phyloP scores from a whole-genome alignment of 768 basidiomycete species.

The Leccinum disarticulatum region DNA sequence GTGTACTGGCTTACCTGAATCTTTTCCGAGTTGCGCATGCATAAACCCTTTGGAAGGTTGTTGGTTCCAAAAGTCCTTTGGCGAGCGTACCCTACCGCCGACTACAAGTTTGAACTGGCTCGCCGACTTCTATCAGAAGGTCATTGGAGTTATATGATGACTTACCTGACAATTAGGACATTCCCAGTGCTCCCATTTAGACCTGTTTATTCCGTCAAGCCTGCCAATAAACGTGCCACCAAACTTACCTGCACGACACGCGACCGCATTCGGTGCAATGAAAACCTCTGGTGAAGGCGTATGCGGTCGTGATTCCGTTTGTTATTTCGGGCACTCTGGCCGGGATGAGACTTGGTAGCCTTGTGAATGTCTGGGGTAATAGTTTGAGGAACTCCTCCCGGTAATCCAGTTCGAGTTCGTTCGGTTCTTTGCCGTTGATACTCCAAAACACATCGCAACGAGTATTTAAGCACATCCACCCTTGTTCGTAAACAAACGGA shows the following conservation, averaged over 20 bases:
- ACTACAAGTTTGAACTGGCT: conserved; percentile 18
- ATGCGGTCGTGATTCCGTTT: conserved; percentile 48
- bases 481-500: conserved; percentile 52
- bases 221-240: not conserved
- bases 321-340: conserved; percentile 28
- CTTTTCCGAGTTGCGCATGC: conserved; percentile 30
- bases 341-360: conserved; percentile 42
- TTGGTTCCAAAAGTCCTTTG: conserved; percentile 42
- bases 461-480: conserved; percentile 66
- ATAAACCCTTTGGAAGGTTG: conserved; percentile 23
- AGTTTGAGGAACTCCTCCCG: conserved; percentile 46
- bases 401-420: conserved; percentile 48
- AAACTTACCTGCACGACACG: conserved; percentile 65
- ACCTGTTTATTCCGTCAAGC: conserved; percentile 39
- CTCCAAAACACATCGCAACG: conserved; percentile 59
- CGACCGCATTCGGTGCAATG: conserved; percentile 71
- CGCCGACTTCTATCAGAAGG: conserved; percentile 1
- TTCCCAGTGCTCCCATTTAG: conserved; percentile 74
- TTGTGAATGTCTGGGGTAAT: conserved; percentile 28
- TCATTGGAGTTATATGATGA: not conserved
- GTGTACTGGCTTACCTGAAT: conserved; percentile 24
- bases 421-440: conserved; percentile 30
- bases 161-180: conserved; percentile 62
- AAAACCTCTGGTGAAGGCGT: conserved; percentile 62
- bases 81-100: conserved; percentile 23